These are phyloP conservation scores for Tillandsia leiboldiana DNA, from an alignment of 176 grass and related monocot genomes.

Conservation along the genomic window DNA sequence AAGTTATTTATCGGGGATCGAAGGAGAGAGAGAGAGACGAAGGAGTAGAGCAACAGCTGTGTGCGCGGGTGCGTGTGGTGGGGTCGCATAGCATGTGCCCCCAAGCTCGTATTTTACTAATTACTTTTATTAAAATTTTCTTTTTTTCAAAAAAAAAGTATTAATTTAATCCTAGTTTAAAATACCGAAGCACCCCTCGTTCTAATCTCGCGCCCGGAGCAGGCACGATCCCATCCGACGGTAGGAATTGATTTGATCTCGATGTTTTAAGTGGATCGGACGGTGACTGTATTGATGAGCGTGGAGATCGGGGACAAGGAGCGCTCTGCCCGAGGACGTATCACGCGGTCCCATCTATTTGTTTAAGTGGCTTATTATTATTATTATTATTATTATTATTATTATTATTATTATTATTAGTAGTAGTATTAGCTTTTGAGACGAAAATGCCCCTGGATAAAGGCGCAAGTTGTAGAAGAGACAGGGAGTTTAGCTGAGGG, in stretches of 20 bases:
- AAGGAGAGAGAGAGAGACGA: constrained; percentile 5
- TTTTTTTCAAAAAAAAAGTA: not conserved
- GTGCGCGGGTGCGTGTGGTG: constrained; percentile 40
- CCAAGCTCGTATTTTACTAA: constrained; percentile 18
- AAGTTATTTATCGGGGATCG: constrained; percentile 3
- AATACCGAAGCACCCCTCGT: not conserved
- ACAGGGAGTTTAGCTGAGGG: constrained; percentile 10
- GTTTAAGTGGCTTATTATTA: constrained; percentile 8
- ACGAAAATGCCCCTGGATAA: constrained; percentile 1
- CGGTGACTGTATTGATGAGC: constrained; percentile 4
- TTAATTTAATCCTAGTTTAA: constrained; percentile 12
- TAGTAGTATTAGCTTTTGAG: too few species aligned
- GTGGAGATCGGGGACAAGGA: constrained; percentile 13
- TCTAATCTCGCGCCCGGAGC: not conserved
- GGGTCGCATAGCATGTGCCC: constrained; percentile 79
- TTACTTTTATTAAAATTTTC: constrained; percentile 12
- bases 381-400: not conserved
- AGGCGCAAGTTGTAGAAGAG: constrained; percentile 2
- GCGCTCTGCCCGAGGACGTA: constrained; percentile 46
- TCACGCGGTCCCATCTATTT: constrained; percentile 32
- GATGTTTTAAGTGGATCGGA: constrained; percentile 14
- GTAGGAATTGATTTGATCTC: not conserved
- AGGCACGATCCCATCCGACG: not conserved
- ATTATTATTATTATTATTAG: too few species aligned
- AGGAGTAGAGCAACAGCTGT: constrained; percentile 23